Evolutionary conservation across 2,329 filamentous ascomycete genomes (phyloP).

Genomic region (Sclerotinia glacialis): DNA sequence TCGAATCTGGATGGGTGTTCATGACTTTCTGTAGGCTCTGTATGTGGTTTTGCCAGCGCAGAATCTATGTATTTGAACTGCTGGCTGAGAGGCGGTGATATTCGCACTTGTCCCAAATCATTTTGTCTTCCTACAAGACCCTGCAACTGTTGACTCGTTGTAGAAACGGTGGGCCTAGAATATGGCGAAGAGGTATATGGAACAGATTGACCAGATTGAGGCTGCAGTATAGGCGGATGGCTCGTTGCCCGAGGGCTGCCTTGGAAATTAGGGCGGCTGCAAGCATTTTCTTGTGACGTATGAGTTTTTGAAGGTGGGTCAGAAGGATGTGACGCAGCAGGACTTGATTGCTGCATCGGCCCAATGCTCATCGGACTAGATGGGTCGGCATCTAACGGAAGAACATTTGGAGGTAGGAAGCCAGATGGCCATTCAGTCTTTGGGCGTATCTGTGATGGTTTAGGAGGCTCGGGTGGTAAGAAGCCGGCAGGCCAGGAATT

Average conservation of each 20-base stretch:
- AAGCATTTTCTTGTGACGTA: not conserved
- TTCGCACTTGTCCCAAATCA: not conserved
- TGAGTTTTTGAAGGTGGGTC: not conserved
- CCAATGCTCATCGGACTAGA: not conserved
- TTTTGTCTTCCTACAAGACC: not conserved
- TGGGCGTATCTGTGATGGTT: not conserved
- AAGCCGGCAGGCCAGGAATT: slow-evolving; percentile 19
- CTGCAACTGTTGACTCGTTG: not conserved
- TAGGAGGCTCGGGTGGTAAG: not conserved
- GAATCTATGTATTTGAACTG: not conserved
- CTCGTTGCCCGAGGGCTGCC: not conserved
- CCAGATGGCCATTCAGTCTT: slow-evolving; percentile 14
- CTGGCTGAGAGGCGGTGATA: not conserved
- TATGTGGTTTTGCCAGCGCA: not conserved
- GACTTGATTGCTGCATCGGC: not conserved
- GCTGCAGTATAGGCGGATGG: not conserved
- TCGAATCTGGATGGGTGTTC: not conserved
- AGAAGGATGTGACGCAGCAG: not conserved
- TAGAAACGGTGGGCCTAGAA: not conserved
- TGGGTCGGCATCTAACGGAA: not conserved
- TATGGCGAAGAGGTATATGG: not conserved
- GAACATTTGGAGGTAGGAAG: not conserved
- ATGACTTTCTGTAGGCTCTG: not conserved
- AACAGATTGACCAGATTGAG: not conserved
- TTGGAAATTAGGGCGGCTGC: not conserved